Conservation (phyloP, 352 stramenopile genomes). For the Aphanomyces stellatus region DNA sequence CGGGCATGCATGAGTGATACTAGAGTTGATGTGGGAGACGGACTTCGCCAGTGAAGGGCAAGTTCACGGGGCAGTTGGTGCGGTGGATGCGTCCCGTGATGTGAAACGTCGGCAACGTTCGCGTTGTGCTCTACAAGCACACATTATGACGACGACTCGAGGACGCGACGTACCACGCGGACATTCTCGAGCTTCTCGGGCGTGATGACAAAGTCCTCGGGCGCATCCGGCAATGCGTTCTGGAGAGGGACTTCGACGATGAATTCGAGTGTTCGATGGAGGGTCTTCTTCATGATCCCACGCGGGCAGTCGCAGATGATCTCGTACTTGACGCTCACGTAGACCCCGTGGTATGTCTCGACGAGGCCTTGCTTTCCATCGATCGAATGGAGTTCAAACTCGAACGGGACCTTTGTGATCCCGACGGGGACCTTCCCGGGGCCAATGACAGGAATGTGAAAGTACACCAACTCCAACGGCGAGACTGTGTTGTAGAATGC, state of each 20-base stretch:
- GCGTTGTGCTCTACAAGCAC: slow-evolving; percentile 34
- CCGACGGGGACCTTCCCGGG: slow-evolving; percentile 65
- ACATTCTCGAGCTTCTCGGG: slow-evolving; percentile 82
- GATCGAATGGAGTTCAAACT: slow-evolving; percentile 72
- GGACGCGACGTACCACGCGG: slow-evolving; percentile 28
- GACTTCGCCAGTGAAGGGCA: slow-evolving; percentile 86
- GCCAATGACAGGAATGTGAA: slow-evolving; percentile 62
- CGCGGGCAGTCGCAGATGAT: slow-evolving; percentile 78
- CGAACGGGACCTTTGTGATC: slow-evolving; percentile 84
- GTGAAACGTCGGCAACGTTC: slow-evolving; percentile 61
- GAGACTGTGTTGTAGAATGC: slow-evolving; percentile 71
- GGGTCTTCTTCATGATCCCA: slow-evolving; percentile 80
- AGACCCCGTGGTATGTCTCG: slow-evolving; percentile 90
- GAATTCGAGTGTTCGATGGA: slow-evolving; percentile 83
- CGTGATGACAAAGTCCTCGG: slow-evolving; percentile 73
- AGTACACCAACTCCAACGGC: slow-evolving; percentile 74
- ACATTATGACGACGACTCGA: background rate
- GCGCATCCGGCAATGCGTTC: slow-evolving; percentile 50
- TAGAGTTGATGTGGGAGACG: background rate
- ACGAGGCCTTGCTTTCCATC: slow-evolving; percentile 53
- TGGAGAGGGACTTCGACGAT: slow-evolving; percentile 83
- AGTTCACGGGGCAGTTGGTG: slow-evolving; percentile 84
- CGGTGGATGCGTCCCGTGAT: slow-evolving; percentile 78
- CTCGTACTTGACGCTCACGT: slow-evolving; percentile 87
- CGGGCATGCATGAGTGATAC: background rate